Percentiles rank a stretch among this genome's conserved stretches.
Evolutionary conservation across 768 basidiomycete species (phyloP).

Genomic region (Solioccasus polychromus): DNA sequence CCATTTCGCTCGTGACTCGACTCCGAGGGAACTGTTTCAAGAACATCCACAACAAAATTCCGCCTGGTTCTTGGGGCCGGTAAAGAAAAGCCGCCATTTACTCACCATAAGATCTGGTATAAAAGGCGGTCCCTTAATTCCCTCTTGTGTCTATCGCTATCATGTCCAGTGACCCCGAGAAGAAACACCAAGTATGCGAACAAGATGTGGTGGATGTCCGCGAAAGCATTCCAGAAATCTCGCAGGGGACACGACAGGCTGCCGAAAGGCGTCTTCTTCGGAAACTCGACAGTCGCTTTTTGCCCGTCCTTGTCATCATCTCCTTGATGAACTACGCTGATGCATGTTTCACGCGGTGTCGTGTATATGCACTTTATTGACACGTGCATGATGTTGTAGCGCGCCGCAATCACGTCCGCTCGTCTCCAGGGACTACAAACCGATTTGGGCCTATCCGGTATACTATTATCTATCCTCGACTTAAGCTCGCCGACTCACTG

Average conservation of each 20-base stretch:
- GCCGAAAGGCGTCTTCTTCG: not conserved
- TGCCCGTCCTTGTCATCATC: not conserved
- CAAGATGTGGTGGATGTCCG: no score
- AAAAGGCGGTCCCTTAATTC: no score
- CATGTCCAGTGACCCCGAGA: no score
- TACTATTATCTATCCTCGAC: not conserved
- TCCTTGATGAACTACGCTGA: conserved; percentile 3
- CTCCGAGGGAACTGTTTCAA: no score
- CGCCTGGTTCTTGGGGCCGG: no score
- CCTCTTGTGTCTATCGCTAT: no score
- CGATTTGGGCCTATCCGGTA: conserved; percentile 46
- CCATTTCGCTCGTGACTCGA: no score
- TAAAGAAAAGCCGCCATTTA: no score
- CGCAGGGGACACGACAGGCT: not conserved
- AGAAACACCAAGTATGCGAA: no score
- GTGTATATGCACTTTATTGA: not conserved
- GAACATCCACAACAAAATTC: no score
- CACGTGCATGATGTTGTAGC: conserved; percentile 25
- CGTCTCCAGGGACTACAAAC: conserved; percentile 49
- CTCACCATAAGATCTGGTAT: no score
- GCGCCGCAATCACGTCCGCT: conserved; percentile 48
- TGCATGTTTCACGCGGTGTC: not conserved
- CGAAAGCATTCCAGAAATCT: no score
- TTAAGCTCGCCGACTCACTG: not conserved
- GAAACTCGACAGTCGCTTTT: not conserved